phyloP scores from a whole-genome alignment of 441 rosid species.

The Erodium texanum region DNA sequence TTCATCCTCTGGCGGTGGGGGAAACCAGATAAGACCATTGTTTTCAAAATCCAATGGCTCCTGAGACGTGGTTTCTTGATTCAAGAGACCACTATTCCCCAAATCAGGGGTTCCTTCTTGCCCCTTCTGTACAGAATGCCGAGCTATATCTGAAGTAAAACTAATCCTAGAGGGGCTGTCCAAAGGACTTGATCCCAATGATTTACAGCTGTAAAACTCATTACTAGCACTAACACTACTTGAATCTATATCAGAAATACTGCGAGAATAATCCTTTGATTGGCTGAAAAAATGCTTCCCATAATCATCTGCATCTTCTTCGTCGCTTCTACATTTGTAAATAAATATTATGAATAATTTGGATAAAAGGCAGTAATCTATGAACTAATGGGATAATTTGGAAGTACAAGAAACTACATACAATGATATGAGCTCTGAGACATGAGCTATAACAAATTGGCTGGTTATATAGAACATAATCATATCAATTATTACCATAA shows the following conservation, averaged over 20 bases:
- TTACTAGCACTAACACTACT: slow-evolving; percentile 72
- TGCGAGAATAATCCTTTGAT: slow-evolving; percentile 52
- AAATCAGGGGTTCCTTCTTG: slow-evolving; percentile 47
- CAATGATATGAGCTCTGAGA: background rate
- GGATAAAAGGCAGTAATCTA: background rate
- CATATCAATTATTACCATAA: background rate
- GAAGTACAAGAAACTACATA: background rate
- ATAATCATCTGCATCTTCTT: slow-evolving; percentile 38
- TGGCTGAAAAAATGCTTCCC: slow-evolving; percentile 53
- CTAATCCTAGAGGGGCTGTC: slow-evolving; percentile 86
- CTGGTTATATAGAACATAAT: background rate
- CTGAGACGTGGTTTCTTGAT: slow-evolving; percentile 34
- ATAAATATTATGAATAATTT: background rate
- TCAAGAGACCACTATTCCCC: slow-evolving; percentile 38
- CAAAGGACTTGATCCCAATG: slow-evolving; percentile 74
- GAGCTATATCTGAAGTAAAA: slow-evolving; percentile 67
- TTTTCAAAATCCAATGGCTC: slow-evolving; percentile 91
- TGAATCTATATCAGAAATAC: slow-evolving; percentile 64
- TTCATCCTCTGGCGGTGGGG: slow-evolving; percentile 97
- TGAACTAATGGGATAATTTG: background rate
- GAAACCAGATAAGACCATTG: slow-evolving; percentile 83
- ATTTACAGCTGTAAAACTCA: slow-evolving; percentile 58
- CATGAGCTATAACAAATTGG: background rate
- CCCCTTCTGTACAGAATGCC: slow-evolving; percentile 59
- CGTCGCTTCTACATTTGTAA: slow-evolving; percentile 56